Percentiles rank a stretch among this genome's conserved stretches.
These are phyloP conservation scores for Candida morakotiae DNA, from an alignment of 805 yeast species.

Conservation along the genomic window DNA sequence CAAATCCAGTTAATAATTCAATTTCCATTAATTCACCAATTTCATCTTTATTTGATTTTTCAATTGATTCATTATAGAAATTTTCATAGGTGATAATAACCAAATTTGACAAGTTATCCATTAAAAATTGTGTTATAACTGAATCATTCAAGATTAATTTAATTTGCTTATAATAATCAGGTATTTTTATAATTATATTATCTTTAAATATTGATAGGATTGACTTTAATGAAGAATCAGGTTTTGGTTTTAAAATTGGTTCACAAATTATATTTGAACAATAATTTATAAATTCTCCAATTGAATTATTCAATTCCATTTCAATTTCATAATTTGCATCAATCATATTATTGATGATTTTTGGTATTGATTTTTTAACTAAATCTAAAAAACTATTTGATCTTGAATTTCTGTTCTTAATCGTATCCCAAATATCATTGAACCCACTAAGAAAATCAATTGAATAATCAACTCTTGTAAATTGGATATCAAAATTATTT, in stretches of 20 bases:
- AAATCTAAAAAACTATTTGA: constrained; percentile 42
- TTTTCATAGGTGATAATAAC: constrained; percentile 54
- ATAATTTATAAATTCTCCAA: constrained; percentile 63
- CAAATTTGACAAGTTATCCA: constrained; percentile 40
- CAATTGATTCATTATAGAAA: constrained; percentile 37
- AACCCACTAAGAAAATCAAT: constrained; percentile 78
- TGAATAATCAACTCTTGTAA: constrained; percentile 63
- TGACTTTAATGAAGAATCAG: constrained; percentile 16
- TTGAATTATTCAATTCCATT: constrained; percentile 64
- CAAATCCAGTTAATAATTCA: constrained; percentile 53
- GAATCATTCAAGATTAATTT: constrained; percentile 52
- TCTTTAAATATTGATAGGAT: constrained; percentile 42
- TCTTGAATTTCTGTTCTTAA: constrained; percentile 38
- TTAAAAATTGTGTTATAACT: constrained; percentile 31
- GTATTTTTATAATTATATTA: constrained; percentile 50
- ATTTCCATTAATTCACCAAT: constrained; percentile 52
- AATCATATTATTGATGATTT: constrained; percentile 73
- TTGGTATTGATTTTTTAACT: constrained; percentile 70
- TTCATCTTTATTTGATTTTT: constrained; percentile 19
- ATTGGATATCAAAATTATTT: constrained; percentile 73
- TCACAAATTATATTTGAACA: constrained; percentile 41
- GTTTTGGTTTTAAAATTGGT: constrained; percentile 30
- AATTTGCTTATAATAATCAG: constrained; percentile 51
- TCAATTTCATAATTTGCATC: constrained; percentile 75
- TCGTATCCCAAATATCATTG: constrained; percentile 36